Base-by-base conservation (phyloP, 768 basidiomycete species). In the Pholiota microspora region DNA sequence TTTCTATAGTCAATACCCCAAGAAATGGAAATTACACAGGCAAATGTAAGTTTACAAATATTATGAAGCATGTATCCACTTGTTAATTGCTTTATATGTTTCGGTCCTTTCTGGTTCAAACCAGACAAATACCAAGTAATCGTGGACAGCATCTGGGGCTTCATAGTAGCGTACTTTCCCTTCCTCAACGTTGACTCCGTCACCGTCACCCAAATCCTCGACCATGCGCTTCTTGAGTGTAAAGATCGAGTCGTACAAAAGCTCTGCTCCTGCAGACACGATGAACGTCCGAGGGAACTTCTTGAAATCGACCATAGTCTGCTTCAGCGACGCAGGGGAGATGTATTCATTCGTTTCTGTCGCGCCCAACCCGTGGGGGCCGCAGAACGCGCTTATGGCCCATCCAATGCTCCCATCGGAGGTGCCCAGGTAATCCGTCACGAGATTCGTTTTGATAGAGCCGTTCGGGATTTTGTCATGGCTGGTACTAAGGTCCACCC, bases 211-310 rank as follows among this genome's bases (percentile, higher is more conserved):
- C 55, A 85, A 58, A 53, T 85, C 83, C 32, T 65, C 67, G 18
- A 68, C 64, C 81, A 86, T 83, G 62, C 71, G 73, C 29, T 76
- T 69, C 34, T 68, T 67, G 57, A 85, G 65, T 1, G 73, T 76
- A 27, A 66, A 59, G 34, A 80, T 77, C 40, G 74, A 71, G 64
- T 87, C 85, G n/a, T 75, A 69, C n/a, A 84, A 57, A 7, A 79
- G 64, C 64, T 88, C 85, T 2, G 79, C 79, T 4, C 78, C 81
- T 13, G 86, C 86, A 4, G 72, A 75, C 6, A 76, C 71, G 40
- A 88, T 76, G 65, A 84, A 85, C 0, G 84, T 85, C 18, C 76
- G 69, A 1, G 86, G 85, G 67, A 83, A 88, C 15, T 75, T 78
- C 32, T 67, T 73, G 67, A 87, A 88, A 50, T 69, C 62, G 9